phyloP scores from a whole-genome alignment of 169 alveolate species.

The Babesia bovis region DNA sequence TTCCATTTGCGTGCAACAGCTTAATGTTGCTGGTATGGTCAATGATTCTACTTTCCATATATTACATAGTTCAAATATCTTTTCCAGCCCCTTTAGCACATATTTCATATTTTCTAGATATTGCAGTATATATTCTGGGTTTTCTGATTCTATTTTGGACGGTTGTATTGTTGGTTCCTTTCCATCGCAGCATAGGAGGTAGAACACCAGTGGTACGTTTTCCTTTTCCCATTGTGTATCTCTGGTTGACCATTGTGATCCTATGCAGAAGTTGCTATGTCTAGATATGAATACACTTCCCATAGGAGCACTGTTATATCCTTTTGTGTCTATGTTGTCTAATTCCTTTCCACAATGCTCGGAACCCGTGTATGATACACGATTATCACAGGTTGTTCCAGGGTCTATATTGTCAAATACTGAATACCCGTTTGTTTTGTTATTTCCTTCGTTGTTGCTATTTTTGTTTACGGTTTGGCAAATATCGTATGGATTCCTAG shows the following conservation, averaged over 20 bases:
- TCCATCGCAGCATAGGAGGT: slow-evolving; percentile 56
- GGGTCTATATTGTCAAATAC: too few relatives aligned
- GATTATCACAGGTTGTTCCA: too few relatives aligned
- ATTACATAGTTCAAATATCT: slow-evolving; percentile 26
- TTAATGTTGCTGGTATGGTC: slow-evolving; percentile 60
- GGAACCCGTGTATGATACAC: too few relatives aligned
- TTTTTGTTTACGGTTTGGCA: too few relatives aligned
- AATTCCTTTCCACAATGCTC: too few relatives aligned
- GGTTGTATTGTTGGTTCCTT: neutral
- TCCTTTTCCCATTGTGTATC: slow-evolving; percentile 15
- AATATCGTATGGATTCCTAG: too few relatives aligned
- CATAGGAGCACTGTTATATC: too few relatives aligned
- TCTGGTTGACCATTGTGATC: slow-evolving; percentile 30
- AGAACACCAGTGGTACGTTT: slow-evolving; percentile 42
- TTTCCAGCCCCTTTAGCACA: slow-evolving; percentile 35
- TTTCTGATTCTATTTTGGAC: slow-evolving; percentile 8
- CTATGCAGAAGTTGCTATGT: slow-evolving; percentile 28
- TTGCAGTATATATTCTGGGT: slow-evolving; percentile 32
- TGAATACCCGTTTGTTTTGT: too few relatives aligned
- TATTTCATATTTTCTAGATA: slow-evolving; percentile 25
- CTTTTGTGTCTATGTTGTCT: too few relatives aligned
- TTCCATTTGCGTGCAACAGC: slow-evolving; percentile 34
- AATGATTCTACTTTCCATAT: slow-evolving; percentile 32
- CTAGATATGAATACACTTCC: slow-evolving; percentile 27
- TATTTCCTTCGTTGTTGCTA: too few relatives aligned